Conservation (phyloP, 495 filamentous ascomycete genomes). For the Neurospora sp. region DNA sequence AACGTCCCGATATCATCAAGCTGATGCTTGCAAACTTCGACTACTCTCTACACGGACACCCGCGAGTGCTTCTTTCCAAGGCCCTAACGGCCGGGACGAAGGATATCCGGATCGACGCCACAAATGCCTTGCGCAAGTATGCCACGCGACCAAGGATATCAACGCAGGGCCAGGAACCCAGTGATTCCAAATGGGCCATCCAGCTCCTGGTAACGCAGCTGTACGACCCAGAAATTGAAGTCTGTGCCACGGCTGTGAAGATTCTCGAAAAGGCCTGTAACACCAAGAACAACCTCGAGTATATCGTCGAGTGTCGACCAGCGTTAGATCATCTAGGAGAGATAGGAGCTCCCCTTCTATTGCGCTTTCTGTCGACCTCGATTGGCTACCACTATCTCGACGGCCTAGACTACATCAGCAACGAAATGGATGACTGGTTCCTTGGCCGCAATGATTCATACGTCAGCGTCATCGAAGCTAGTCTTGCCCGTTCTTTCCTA, state of each 20-base stretch:
- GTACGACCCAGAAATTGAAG: slow-evolving; percentile 93
- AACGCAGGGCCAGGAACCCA: slow-evolving; percentile 25
- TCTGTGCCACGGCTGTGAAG: slow-evolving; percentile 90
- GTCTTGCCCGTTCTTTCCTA: slow-evolving; percentile 77
- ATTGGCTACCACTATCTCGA: slow-evolving; percentile 97
- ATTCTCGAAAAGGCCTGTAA: slow-evolving; percentile 97
- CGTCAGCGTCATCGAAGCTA: slow-evolving; percentile 89
- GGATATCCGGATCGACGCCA: slow-evolving; percentile 78
- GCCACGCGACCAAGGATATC: slow-evolving; percentile 42
- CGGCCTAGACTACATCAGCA: slow-evolving; percentile 93
- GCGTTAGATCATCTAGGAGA: slow-evolving; percentile 92
- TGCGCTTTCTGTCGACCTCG: slow-evolving; percentile 89
- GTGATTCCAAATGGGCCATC: slow-evolving; percentile 82
- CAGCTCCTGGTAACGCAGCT: slow-evolving; percentile 91
- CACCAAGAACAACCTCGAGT: slow-evolving; percentile 76
- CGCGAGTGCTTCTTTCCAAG: slow-evolving; percentile 84
- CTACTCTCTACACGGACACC: slow-evolving; percentile 75
- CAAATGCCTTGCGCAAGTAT: slow-evolving; percentile 74
- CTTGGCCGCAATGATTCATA: slow-evolving; percentile 90
- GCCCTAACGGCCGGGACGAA: slow-evolving; percentile 86
- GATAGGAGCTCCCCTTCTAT: slow-evolving; percentile 85
- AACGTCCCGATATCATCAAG: slow-evolving; percentile 83
- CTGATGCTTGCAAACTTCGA: slow-evolving; percentile 83
- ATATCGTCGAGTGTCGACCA: slow-evolving; percentile 92
- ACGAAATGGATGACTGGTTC: slow-evolving; percentile 99